These are phyloP conservation scores for Boletus holoroseus DNA, from an alignment of 1,284 basidiomycete genomes.

Conservation along the genomic window DNA sequence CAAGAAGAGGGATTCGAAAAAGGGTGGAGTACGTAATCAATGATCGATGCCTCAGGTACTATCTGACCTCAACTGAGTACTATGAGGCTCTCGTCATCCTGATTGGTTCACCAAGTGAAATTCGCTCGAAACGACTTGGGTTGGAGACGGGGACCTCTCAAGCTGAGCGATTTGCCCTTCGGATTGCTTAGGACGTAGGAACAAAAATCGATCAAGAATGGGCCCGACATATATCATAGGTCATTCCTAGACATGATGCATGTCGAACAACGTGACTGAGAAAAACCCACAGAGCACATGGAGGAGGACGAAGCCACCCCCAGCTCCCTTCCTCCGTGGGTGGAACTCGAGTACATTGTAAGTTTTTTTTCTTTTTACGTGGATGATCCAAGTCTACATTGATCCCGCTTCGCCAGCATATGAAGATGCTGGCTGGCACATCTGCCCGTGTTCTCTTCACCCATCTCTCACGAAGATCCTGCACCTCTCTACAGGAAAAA, in stretches of 20 bases:
- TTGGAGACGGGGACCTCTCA: not conserved
- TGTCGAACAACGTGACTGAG: constrained; percentile 5
- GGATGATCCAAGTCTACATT: no score
- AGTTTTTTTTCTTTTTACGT: constrained; percentile 18
- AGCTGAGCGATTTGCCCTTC: not conserved
- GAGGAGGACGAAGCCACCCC: constrained; percentile 82
- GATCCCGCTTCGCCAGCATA: constrained; percentile 53
- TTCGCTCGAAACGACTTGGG: not conserved
- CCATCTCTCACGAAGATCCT: constrained; percentile 69
- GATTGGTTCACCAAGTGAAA: no score
- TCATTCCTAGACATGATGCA: constrained; percentile 16
- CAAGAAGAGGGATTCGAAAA: constrained; percentile 10
- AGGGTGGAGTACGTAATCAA: not conserved
- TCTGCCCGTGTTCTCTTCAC: constrained; percentile 74
- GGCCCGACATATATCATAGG: constrained; percentile 38
- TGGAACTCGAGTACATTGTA: constrained; percentile 72
- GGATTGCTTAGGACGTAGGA: not conserved
- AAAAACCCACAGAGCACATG: constrained; percentile 77
- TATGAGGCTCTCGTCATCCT: no score
- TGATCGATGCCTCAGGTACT: not conserved
- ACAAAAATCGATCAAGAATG: constrained; percentile 16
- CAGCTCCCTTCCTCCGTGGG: constrained; percentile 79
- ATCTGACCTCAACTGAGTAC: no score
- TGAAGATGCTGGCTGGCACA: constrained; percentile 72
- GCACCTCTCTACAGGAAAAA: constrained; percentile 49